These are phyloP conservation scores for Cunninghamia lanceolata DNA, from an alignment of 75 land plant genomes.

Conservation along the genomic window DNA sequence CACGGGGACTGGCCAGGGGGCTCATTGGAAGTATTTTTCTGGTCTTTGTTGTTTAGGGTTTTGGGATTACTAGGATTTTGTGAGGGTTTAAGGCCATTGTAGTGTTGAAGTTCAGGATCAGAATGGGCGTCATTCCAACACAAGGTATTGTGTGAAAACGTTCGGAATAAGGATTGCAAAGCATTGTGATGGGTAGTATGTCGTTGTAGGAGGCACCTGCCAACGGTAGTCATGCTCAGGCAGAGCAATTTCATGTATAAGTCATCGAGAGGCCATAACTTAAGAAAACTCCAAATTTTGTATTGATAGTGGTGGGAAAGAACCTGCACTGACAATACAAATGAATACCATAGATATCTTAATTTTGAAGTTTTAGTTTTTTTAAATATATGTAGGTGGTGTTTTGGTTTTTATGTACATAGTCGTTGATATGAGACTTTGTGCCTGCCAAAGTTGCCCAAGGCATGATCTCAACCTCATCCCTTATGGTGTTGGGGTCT, in stretches of 20 bases:
- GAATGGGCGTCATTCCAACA: background rate
- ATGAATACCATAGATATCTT: too few species aligned
- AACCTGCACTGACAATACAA: too few species aligned
- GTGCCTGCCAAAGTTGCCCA: too few species aligned
- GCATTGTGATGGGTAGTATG: background rate
- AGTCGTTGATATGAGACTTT: too few species aligned
- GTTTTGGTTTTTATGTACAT: too few species aligned
- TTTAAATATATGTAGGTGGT: too few species aligned
- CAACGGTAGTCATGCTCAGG: background rate
- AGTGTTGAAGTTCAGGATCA: slow-evolving; percentile 7
- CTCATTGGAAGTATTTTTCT: background rate
- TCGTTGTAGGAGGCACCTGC: background rate
- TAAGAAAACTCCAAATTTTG: background rate
- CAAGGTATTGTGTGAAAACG: slow-evolving; percentile 3
- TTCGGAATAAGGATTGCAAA: background rate
- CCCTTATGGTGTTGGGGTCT: too few species aligned
- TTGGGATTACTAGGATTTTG: background rate
- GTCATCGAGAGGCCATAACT: background rate
- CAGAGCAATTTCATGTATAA: background rate
- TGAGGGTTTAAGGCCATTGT: slow-evolving; percentile 27
- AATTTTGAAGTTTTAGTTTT: too few species aligned
- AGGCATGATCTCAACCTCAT: too few species aligned
- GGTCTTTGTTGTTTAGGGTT: slow-evolving; percentile 8
- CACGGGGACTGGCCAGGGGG: background rate
- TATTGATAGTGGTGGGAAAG: too few species aligned